Percentiles rank a stretch among this genome's conserved stretches.
Conservation (phyloP, 306 rosid species). For the Prunus salicina region DNA sequence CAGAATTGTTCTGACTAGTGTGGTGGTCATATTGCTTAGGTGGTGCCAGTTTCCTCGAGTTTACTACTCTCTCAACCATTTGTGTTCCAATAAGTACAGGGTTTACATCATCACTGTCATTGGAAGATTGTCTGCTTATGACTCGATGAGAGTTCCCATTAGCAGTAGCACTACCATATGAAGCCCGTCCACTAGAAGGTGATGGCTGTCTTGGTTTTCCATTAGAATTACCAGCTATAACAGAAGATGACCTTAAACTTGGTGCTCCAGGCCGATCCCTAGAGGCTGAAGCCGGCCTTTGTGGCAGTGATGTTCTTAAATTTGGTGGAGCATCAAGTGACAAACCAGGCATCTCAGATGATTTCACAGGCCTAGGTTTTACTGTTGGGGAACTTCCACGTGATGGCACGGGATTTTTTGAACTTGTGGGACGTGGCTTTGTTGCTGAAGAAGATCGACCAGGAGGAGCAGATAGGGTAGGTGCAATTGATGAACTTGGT, state of each 20-base stretch:
- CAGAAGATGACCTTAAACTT: conserved; percentile 49
- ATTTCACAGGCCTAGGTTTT: conserved; percentile 62
- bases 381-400: conserved; percentile 64
- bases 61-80: conserved; percentile 99
- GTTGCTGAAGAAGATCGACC: conserved; percentile 69
- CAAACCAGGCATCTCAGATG: conserved; percentile 63
- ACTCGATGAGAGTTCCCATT: conserved; percentile 48
- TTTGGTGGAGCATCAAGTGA: conserved; percentile 61
- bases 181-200: conserved; percentile 52
- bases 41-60: conserved; percentile 90
- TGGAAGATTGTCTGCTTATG: conserved; percentile 53
- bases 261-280: conserved; percentile 63
- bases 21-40: conserved; percentile 60
- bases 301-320: conserved; percentile 56
- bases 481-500: conserved; percentile 41
- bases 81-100: conserved; percentile 83
- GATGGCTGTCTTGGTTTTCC: conserved; percentile 54
- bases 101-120: conserved; percentile 60
- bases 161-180: conserved; percentile 32
- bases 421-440: conserved; percentile 49
- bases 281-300: conserved; percentile 66
- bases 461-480: conserved; percentile 51
- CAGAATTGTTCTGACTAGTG: conserved; percentile 34
- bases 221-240: conserved; percentile 25
- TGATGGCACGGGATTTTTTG: conserved; percentile 46